Evolutionary conservation across 495 filamentous ascomycete species (phyloP), one percentile per base, ranked within the genome.

Genomic region (Aspergillus mulundensis): DNA sequence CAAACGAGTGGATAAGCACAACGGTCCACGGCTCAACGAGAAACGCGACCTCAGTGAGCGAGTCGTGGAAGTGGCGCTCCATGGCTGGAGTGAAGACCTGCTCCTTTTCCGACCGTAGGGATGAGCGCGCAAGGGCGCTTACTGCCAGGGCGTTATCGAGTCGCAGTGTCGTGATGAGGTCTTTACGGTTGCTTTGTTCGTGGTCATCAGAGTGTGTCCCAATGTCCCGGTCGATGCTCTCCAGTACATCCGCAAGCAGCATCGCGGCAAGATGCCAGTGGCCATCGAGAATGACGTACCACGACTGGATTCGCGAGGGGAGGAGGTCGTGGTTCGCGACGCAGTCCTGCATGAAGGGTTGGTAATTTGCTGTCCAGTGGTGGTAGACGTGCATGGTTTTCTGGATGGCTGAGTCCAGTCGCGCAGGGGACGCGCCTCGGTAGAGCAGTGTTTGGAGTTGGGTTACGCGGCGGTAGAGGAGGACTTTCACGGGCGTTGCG

Each of bases 201-300:
- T n/a, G n/a, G 25, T 4, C 25, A 24, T 48, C 45, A 8, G 18
- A 19, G 7, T 30, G 14, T 25, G 28, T 34, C n/a, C n/a, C n/a
- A n/a, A 16, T 14, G 7, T 15, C 46, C 8, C 30, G n/a, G 18
- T 50, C 46, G 16, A 50, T 50, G 3, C 3, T 21, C 16, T 50
- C 30, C 11, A 50, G 18, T 1, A 50, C 46, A 12, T 50, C 46
- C 14, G 46, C 46, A 5, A 50, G 46, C 1, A 50, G 18, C 46
- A 50, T 50, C 7, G 46, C 46, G 28, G 46, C 28, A 16, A 50
- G 46, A 38, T 50, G 46, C 46, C 46, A 50, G 19, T 50, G 46
- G 1, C 46, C 46, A 18, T 36, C 46, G 3, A 50, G 28, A 11
- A 50, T 50, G 7, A 50, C 46, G 30, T 50, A 50, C 46, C 46